Base-by-base conservation (phyloP, 225 moss, liverwort and hornwort genomes). In the Ulota crispa region DNA sequence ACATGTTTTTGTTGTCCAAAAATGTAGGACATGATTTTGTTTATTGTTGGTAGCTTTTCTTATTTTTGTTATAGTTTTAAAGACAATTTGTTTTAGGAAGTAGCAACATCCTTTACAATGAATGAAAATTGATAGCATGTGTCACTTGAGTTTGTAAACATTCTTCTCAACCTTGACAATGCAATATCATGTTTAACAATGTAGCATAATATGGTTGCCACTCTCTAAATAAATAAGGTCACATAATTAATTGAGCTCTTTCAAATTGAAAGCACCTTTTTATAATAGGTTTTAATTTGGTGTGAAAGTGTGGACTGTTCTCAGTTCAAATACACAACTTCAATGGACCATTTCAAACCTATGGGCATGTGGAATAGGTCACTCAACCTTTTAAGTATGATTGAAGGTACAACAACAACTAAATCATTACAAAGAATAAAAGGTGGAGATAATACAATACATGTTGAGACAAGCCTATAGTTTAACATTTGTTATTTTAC, bases 401-500 rank as follows among this genome's bases (percentile, higher is more conserved):
- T 7, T 20, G 56, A 64, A 75, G 7, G 6, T 50, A 52, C 61
- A 64, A 70, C 47, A 11, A 34, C 70, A 41, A 86, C 21, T 39
- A 39, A 64, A 31, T 55, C 21, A 34, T 70, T 34, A 24, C 57
- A 70, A 14, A 34, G 43, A 62, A 54, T 19, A 43, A 26, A 70
- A 47, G 36, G 65, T 31, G 37, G 50, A 24, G 65, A 67, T 24
- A 47, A 52, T 63, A 26, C 14, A 77, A 7, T 62, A 16, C n/a
- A 64, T 7, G 47, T 45, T 64, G 56, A 45, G 47, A 79, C 61
- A 55, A 55, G 63, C 74, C 50, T 55, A 64, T 69, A 73, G 73
- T 55, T 64, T 81, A n/a, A 63, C 73, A 68, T n/a, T 57, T 20
- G 20, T 43, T 43, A 4, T 28, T 64, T 62, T 28, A 68, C 50